A percentile compares a stretch with the other conserved stretches of the same genome.
phyloP scores from a whole-genome alignment of 768 basidiomycete genomes.

The Leccinum incarnatum region DNA sequence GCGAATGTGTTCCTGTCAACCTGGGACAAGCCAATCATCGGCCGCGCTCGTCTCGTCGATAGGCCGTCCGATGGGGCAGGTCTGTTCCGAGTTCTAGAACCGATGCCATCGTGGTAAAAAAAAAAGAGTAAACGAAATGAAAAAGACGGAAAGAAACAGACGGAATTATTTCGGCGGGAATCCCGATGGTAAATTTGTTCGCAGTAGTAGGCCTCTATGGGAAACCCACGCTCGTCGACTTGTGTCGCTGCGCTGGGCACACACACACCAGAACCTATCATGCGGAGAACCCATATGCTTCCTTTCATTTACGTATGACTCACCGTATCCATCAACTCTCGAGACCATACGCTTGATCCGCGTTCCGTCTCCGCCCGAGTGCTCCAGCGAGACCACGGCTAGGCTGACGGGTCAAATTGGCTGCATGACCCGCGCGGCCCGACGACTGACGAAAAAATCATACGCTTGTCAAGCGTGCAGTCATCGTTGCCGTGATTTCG shows the following conservation, averaged over 20 bases:
- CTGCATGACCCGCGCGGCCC: not conserved
- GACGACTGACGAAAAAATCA: not conserved
- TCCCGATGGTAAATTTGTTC: not conserved
- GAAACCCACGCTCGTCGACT: not conserved
- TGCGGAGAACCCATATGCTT: slow-evolving; percentile 1
- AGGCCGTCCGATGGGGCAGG: not conserved
- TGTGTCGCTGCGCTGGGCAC: not conserved
- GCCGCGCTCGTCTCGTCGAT: not conserved
- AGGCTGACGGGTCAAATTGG: slow-evolving; percentile 11
- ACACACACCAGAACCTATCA: not conserved
- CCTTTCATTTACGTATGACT: slow-evolving; percentile 3
- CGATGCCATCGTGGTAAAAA: slow-evolving; percentile 13
- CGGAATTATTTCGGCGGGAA: slow-evolving; percentile 1
- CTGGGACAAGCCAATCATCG: not conserved
- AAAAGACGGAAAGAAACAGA: not conserved
- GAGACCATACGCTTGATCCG: slow-evolving; percentile 1
- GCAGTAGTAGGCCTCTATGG: not conserved
- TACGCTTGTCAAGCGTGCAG: not conserved
- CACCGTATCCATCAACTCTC: slow-evolving; percentile 18
- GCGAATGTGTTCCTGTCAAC: slow-evolving; percentile 8
- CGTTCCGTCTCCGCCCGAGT: slow-evolving; percentile 17
- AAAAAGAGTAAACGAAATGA: not conserved
- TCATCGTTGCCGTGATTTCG: slow-evolving; percentile 11
- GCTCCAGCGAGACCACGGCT: slow-evolving; percentile 3
- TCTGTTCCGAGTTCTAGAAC: slow-evolving; percentile 7